Evolutionary conservation across 768 basidiomycete genomes (phyloP).

Genomic region (Pulveroboletus sp.): DNA sequence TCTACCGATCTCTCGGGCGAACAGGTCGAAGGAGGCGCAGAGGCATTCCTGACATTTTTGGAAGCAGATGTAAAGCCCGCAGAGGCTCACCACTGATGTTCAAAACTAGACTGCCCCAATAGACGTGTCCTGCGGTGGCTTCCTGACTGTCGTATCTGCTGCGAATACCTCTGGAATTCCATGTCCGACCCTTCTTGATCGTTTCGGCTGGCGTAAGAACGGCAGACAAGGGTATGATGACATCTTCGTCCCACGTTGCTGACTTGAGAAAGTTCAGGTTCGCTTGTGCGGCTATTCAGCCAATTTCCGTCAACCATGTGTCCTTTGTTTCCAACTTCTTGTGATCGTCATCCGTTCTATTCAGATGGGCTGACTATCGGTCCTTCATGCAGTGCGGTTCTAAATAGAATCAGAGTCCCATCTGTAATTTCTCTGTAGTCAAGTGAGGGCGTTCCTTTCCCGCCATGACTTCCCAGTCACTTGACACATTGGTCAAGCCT

Average conservation of each 20-base stretch:
- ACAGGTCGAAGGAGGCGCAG: constrained; percentile 47
- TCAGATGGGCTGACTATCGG: no score
- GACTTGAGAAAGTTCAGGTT: no score
- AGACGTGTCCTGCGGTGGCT: constrained; percentile 8
- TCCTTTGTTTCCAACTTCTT: no score
- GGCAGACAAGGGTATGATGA: background rate
- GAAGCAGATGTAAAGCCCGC: constrained; percentile 76
- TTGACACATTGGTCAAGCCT: no score
- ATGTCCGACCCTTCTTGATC: background rate
- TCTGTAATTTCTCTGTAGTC: no score
- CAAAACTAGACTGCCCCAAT: constrained; percentile 15
- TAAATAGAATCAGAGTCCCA: no score
- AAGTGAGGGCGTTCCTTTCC: no score
- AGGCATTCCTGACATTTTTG: constrained; percentile 76
- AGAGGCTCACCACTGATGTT: constrained; percentile 51
- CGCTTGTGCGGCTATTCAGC: no score
- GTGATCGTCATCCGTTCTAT: no score
- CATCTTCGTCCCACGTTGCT: background rate
- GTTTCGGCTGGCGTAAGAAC: background rate
- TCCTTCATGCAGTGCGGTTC: no score
- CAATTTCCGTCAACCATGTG: no score
- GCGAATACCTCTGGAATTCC: background rate
- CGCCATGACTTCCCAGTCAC: no score
- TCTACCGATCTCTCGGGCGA: constrained; percentile 16
- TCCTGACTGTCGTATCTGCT: background rate